Evolutionary conservation across 169 alveolate genomes (phyloP).

Genomic region (Neospora caninum): DNA sequence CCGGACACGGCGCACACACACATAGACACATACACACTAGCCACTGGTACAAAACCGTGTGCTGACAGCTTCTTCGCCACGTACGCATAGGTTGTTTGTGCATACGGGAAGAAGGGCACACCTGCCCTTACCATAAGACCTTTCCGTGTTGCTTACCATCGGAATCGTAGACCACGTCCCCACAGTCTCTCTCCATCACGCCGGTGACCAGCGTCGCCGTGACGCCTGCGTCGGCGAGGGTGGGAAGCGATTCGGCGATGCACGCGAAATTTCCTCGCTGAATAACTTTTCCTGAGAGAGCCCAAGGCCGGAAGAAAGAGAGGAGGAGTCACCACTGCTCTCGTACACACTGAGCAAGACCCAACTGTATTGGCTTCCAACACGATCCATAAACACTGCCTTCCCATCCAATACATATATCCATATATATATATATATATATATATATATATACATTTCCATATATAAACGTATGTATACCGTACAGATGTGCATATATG

Average conservation of each 20-base stretch:
- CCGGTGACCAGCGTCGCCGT: slow-evolving; percentile 86
- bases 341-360: too few species aligned
- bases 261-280: slow-evolving; percentile 83
- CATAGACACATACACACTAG: too few species aligned
- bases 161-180: slow-evolving; percentile 71
- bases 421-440: background rate
- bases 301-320: background rate
- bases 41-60: too few species aligned
- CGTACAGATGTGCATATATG: too few species aligned
- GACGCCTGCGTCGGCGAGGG: slow-evolving; percentile 77
- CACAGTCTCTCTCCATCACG: slow-evolving; percentile 87
- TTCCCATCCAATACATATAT: background rate
- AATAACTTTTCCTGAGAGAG: slow-evolving; percentile 54
- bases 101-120: too few species aligned
- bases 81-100: too few species aligned
- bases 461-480: background rate
- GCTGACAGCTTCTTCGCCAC: too few species aligned
- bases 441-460: background rate
- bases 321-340: background rate
- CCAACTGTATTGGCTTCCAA: too few species aligned
- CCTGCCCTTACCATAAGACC: too few species aligned
- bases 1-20: too few species aligned
- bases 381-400: too few species aligned
- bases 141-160: slow-evolving; percentile 16
- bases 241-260: slow-evolving; percentile 76